Conservation (phyloP, 2,329 filamentous ascomycete genomes). For the Byssochlamys sp. region DNA sequence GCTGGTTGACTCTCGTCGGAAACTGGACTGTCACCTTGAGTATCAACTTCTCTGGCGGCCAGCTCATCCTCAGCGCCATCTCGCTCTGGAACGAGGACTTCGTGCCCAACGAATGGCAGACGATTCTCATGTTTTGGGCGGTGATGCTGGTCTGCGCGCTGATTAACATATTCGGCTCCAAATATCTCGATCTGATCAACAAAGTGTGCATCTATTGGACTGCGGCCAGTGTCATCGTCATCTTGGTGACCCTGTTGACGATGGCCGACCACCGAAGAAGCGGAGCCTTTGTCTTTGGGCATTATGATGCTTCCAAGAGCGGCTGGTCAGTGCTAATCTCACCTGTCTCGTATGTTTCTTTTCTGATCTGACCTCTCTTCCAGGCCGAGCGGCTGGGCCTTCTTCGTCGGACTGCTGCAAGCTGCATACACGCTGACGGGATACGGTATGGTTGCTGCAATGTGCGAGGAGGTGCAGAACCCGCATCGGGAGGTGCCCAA, state of each 20-base stretch:
- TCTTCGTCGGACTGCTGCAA: conserved; percentile 62
- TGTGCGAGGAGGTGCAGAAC: conserved; percentile 64
- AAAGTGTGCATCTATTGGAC: conserved; percentile 68
- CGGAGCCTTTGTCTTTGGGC: conserved; percentile 56
- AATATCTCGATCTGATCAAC: conserved; percentile 58
- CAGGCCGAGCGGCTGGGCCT: conserved; percentile 58
- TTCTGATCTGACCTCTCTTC: conserved; percentile 4
- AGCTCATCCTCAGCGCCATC: conserved; percentile 59
- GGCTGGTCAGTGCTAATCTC: conserved; percentile 44
- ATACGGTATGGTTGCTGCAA: conserved; percentile 62
- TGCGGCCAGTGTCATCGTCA: conserved; percentile 55
- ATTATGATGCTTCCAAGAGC: conserved; percentile 56
- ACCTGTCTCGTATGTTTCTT: neutral
- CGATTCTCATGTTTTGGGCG: conserved; percentile 62
- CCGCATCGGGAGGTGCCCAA: conserved; percentile 60
- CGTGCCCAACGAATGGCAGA: conserved; percentile 59
- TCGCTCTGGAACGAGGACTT: conserved; percentile 62
- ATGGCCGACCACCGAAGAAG: conserved; percentile 51
- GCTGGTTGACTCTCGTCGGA: conserved; percentile 62
- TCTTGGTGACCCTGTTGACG: conserved; percentile 52
- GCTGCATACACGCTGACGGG: conserved; percentile 44
- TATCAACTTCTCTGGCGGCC: conserved; percentile 64
- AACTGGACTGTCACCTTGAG: conserved; percentile 61
- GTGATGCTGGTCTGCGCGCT: conserved; percentile 56
- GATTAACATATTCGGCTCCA: conserved; percentile 56